Conservation (phyloP, 164 flowering plant species). For the Vitis labrusca region DNA sequence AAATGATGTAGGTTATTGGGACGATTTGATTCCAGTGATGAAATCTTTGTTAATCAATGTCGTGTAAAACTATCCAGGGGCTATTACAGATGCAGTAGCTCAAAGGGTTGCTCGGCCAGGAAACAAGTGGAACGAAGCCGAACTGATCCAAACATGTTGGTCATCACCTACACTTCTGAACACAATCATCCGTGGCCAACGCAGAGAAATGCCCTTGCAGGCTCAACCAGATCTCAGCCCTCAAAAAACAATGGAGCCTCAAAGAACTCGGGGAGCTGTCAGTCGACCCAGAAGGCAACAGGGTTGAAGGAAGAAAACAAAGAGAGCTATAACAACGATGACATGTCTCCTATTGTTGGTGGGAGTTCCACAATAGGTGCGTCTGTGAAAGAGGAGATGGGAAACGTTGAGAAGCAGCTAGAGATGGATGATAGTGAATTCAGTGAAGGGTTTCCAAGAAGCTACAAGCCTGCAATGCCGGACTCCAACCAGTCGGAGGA, state of each 20-base stretch:
- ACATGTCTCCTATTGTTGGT: constrained; percentile 1
- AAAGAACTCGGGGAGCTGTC: constrained; percentile 23
- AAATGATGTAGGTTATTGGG: too few species aligned
- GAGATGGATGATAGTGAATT: constrained; percentile 31
- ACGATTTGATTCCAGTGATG: too few species aligned
- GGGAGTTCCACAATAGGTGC: constrained; percentile 9
- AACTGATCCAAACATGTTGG: constrained; percentile 88
- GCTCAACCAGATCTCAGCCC: constrained; percentile 74
- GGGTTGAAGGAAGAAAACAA: constrained; percentile 45
- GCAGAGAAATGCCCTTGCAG: constrained; percentile 88
- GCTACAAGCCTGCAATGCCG: constrained; percentile 39
- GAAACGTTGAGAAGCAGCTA: constrained; percentile 22
- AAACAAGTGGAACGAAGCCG: constrained; percentile 92
- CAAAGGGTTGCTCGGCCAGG: constrained; percentile 91
- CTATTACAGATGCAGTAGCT: constrained; percentile 91
- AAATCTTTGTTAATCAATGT: neutral
- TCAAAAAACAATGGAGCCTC: constrained; percentile 33
- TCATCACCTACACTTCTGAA: constrained; percentile 90
- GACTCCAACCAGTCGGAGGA: constrained; percentile 41
- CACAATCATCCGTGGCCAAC: constrained; percentile 99
- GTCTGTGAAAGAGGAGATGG: constrained; percentile 51
- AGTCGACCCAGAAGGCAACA: constrained; percentile 16
- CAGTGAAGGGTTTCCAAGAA: constrained; percentile 28
- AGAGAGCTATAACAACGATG: constrained; percentile 19
- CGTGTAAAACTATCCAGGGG: constrained; percentile 48